Percentiles rank a stretch among this genome's conserved stretches.
phyloP scores from a whole-genome alignment of 306 rosid species.

The Senna siamea region DNA sequence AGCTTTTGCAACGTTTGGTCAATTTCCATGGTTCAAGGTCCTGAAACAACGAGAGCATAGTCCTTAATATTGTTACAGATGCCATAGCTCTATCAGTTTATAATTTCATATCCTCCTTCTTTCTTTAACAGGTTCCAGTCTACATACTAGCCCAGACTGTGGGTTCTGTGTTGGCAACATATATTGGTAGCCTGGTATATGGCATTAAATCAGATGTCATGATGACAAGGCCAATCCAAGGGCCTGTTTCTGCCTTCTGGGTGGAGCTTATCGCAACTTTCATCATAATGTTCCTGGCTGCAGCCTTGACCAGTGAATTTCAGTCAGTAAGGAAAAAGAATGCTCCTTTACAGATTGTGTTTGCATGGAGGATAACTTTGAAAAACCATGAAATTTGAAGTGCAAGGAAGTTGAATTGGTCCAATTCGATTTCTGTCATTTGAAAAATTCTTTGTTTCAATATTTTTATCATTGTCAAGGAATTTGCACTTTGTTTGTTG shows the following conservation, averaged over 20 bases:
- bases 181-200: conserved; percentile 62
- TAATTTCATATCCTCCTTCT: conserved; percentile 15
- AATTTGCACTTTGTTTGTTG: too few species aligned
- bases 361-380: too few species aligned
- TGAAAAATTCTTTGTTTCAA: too few species aligned
- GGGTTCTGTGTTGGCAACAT: conserved; percentile 75
- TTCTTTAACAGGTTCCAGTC: conserved; percentile 61
- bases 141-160: conserved; percentile 64
- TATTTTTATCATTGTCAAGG: too few species aligned
- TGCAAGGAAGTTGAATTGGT: too few species aligned
- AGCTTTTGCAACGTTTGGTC: conserved; percentile 83
- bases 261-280: conserved; percentile 78
- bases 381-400: too few species aligned
- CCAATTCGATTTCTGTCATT: too few species aligned
- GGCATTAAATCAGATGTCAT: conserved; percentile 59
- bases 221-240: conserved; percentile 65
- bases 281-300: conserved; percentile 73
- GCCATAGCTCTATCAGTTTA: conserved; percentile 29
- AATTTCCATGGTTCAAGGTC: conserved; percentile 82
- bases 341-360: neutral
- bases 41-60: conserved; percentile 7
- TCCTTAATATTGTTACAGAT: conserved; percentile 19
- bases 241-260: conserved; percentile 72
- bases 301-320: conserved; percentile 63
- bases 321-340: conserved; percentile 56